A percentile compares a stretch with the other conserved stretches of the same genome.
Evolutionary conservation across 2,329 filamentous ascomycete genomes (phyloP).

Genomic region (Pestalotiopsis sp.): DNA sequence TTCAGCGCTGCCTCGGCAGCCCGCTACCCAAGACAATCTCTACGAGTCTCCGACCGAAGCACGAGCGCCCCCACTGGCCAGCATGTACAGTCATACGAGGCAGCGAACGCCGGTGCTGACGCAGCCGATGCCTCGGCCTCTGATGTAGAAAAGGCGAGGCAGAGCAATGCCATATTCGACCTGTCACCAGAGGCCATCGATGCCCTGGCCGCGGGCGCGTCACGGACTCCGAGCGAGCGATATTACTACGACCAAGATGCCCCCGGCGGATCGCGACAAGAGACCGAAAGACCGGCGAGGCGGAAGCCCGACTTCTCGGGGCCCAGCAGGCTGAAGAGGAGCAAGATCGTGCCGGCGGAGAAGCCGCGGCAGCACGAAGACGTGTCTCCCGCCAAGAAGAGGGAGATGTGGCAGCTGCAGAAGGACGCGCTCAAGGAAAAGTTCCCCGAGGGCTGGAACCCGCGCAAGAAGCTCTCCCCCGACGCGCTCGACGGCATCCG

Average conservation of each 20-base stretch:
- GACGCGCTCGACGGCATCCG: constrained; percentile 91
- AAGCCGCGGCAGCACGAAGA: constrained; percentile 6
- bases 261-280: not conserved
- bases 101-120: not conserved
- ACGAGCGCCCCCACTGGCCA: not conserved
- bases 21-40: constrained; percentile 19
- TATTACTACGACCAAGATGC: not conserved
- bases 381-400: constrained; percentile 26
- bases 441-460: constrained; percentile 80
- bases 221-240: constrained; percentile 1
- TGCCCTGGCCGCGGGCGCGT: constrained; percentile 25
- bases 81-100: constrained; percentile 4
- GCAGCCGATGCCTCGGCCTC: constrained; percentile 17
- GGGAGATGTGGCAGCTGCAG: constrained; percentile 72
- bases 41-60: not conserved
- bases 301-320: constrained; percentile 15
- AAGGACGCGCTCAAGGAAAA: constrained; percentile 77
- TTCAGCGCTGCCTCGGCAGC: constrained; percentile 26
- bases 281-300: constrained; percentile 4
- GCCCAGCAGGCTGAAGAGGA: constrained; percentile 25
- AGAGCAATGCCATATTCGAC: constrained; percentile 33
- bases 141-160: constrained; percentile 24
- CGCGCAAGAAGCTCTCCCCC: constrained; percentile 84
- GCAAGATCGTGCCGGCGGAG: constrained; percentile 27
- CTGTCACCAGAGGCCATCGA: constrained; percentile 39